phyloP scores from a whole-genome alignment of 73 alveolate genomes.

The Blepharisma japonicum region DNA sequence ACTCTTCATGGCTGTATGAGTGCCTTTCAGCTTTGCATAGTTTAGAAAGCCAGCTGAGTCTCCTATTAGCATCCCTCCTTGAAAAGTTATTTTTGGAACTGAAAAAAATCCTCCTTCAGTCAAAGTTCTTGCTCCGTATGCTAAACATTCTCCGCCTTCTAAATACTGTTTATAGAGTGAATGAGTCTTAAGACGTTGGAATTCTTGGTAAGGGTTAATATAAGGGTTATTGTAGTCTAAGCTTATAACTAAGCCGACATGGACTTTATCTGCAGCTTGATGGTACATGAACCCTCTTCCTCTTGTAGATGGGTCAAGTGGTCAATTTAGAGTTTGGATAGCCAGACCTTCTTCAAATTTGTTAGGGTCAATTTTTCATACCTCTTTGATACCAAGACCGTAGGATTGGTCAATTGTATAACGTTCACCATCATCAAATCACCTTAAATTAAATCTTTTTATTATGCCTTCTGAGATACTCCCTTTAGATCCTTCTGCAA shows the following conservation, averaged over 20 bases:
- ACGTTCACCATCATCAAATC: conserved; percentile 2
- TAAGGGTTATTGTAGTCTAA: conserved; percentile 80
- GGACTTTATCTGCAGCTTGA: conserved; percentile 44
- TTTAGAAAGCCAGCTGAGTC: conserved; percentile 93
- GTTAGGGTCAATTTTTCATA: conserved; percentile 68
- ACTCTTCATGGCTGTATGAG: conserved; percentile 88
- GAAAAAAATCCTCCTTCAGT: conserved; percentile 94
- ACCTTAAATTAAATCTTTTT: conserved; percentile 49
- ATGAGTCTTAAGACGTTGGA: conserved; percentile 68
- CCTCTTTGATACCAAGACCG: conserved; percentile 82
- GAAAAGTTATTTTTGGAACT: conserved; percentile 88
- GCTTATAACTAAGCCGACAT: conserved; percentile 82
- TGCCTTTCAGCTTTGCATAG: conserved; percentile 91
- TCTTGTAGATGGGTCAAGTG: conserved; percentile 57
- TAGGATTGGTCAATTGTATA: conserved; percentile 49
- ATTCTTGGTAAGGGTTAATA: conserved; percentile 73
- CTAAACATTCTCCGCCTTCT: conserved; percentile 80
- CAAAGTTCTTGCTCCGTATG: conserved; percentile 93
- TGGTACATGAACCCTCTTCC: conserved; percentile 83
- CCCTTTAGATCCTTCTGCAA: conserved; percentile 88
- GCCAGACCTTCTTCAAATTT: conserved; percentile 65
- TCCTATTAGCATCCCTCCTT: conserved; percentile 94
- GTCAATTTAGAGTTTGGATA: conserved; percentile 83
- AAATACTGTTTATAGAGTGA: conserved; percentile 32
- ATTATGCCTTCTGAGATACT: conserved; percentile 61